Conservation (phyloP, 208 protist species). For the Leishmania guyanensis region DNA sequence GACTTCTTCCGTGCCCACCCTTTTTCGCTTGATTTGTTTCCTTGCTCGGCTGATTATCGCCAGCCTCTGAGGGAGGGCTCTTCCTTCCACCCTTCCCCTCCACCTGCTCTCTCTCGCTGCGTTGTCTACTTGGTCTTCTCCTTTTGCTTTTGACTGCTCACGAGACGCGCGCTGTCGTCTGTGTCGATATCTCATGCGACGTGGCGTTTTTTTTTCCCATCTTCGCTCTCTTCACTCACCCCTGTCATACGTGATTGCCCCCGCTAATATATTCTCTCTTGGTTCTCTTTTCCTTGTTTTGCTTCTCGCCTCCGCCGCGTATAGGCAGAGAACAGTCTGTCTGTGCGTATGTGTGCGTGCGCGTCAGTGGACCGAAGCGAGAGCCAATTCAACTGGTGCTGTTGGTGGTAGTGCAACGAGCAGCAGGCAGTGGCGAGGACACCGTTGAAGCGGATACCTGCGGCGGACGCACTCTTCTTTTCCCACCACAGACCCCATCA, state of each 20-base stretch:
- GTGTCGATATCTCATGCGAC: not conserved
- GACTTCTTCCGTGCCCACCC: not conserved
- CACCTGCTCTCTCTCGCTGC: not conserved
- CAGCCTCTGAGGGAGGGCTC: not conserved
- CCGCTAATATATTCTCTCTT: not conserved
- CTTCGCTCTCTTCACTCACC: not conserved
- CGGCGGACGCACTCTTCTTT: not conserved
- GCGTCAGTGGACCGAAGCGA: not conserved
- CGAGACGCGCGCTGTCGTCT: not conserved
- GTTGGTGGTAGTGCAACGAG: not conserved
- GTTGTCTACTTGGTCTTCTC: not conserved
- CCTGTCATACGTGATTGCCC: not conserved
- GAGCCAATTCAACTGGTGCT: not conserved
- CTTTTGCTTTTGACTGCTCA: not conserved
- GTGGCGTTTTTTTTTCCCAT: not conserved
- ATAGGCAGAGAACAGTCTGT: not conserved
- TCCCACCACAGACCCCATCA: not conserved
- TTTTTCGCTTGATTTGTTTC: constrained; percentile 1
- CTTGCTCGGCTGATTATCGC: not conserved
- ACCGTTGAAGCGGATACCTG: not conserved
- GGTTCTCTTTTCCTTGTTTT: not conserved
- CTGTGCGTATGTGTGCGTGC: not conserved
- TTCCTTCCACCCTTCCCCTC: not conserved
- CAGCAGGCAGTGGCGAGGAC: not conserved
- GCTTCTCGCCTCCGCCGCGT: not conserved